Base-by-base conservation (phyloP, 345 rosid species). In the Heritiera littoralis region DNA sequence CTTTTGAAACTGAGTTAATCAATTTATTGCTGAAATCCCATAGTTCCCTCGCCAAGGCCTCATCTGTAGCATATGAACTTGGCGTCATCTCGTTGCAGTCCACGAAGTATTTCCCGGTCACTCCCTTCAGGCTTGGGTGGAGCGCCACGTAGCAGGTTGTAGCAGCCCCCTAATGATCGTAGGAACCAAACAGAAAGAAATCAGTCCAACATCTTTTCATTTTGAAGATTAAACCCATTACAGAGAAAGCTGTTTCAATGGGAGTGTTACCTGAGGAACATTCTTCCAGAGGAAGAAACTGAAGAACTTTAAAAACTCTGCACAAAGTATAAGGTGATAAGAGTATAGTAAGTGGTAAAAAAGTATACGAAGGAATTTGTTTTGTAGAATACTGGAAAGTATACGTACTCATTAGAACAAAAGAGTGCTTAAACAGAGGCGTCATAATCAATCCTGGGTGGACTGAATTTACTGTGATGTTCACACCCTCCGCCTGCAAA, bases 371-470 rank as follows among this genome's bases (percentile, higher is more conserved):
- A 41, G 11, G 72, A 18, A 13, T 35, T 35, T 35, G 38, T 12
- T 69, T 69, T 15, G 65, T 3, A 13, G 20, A 38, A 75, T 35
- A 35, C 3, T 35, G 38, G 38, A 35, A 35, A 1, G 38, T 35
- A 35, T 35, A 35, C 92, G 9, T 90, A 95, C 99, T 93, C 94
- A 91, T 94, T 9, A 85, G 32, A 40, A 87, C 14, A 28, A 89
- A 83, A 35, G 92, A 85, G 83, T 96, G 82, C 83, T 80, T 89
- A 82, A 94, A 87, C 67, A 96, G 97, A 82, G 89, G 89, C 0
- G 99, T 96, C 97, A 92, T 91, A 72, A 94, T 96, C 56, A 96
- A 75, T 20, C 99, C 99, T 2, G 99, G 99, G 72, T 96, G 99
- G 48, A 92, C 88, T 5, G 97, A 92, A 56, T 94, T 96, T n/a